Base-by-base conservation (phyloP, 371 early-diverging fungal genomes). In the Syncephalis fuscata region DNA sequence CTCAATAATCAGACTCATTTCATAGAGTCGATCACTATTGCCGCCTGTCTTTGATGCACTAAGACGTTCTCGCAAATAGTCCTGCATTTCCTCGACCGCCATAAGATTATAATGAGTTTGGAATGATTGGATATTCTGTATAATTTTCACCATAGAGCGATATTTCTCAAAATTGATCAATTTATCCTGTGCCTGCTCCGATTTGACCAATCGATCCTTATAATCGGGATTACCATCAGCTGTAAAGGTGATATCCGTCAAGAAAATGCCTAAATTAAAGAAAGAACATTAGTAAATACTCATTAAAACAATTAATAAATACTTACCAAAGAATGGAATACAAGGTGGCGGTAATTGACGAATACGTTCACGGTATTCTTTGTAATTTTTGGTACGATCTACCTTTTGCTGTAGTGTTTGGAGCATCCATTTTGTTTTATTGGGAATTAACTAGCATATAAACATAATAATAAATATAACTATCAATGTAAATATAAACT, bases 211-310 rank as follows among this genome's bases (percentile, higher is more conserved):
- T 40, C 52, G 49, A 14, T 15, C 11, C 7, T 20, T 21, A 39
- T 37, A 51, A 45, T 60, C 54, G 1, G 74, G 68, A 51, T 78
- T 82, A 9, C 82, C 80, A 48, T 77, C 80, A 19, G 76, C 82
- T 32, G 82, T 79, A 59, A 88, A 88, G 0, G 86, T 88, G 57
- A 92, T 62, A 52, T 92, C 91, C 3, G 88, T 85, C 41, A 41
- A 21, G 41, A 19, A 41, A n/a, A 41, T 41, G 8, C 41, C 41
- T 41, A 25, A 90, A 64, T 47, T 79, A 88, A 15, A 87, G 60
- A 17, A 8, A 20, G 7, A n/a, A 20, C 16, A 5, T 10, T 5
- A n/a, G 5, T 8, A 19, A n/a, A 42, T n/a, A n/a, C 19, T n/a
- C 5, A 42, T n/a, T 9, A 8, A 3, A 20, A 9, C 7, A 15